Evolutionary conservation across 768 basidiomycete species (phyloP), one percentile per base, ranked within the genome.

Genomic region (Auricularia sp.): DNA sequence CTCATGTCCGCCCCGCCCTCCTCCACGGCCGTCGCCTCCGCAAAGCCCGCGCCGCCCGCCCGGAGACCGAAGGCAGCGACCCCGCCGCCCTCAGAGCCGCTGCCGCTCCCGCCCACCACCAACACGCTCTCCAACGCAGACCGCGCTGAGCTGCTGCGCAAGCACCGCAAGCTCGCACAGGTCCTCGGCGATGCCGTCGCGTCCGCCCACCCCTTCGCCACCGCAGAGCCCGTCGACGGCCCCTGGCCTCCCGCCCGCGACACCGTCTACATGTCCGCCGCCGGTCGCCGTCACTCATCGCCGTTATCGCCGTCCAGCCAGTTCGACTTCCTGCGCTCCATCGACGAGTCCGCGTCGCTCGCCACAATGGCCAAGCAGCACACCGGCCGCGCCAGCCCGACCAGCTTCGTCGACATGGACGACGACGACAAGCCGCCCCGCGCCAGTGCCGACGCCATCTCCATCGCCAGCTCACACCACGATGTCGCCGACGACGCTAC

Each of bases 101-200:
- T 36, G 18, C 61, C 73, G 24, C 75, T 82, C 24, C 81, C 81
- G 58, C 85, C 86, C 36, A 80, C 75, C 24, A 78, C 78, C 0
- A 87, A 86, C 75, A 85, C 75, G 69, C 81, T 85, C 75, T 84
- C 87, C 67, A 89, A 76, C 35, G 87, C 84, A 62, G 85, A 88
- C 68, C 89, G 91, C 36, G 82, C 87, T 0, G 89, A 89, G 62
- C 84, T 88, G 65, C 78, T 93, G 37, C 80, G 84, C 63, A 88
- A 86, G 69, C 83, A 85, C 62, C 85, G 87, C 70, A 94, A 94
- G 74, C 82, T 93, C 61, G 80, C 87, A n/a, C 86, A 87, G 67
- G 76, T 93, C n/a, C 86, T 93, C 64, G 91, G 91, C 51, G 80
- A 83, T 80, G 3, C 89, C 87, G 3, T 80, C 77, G 76, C 78